Percentiles rank a stretch among this genome's conserved stretches.
These are phyloP conservation scores for Ogataea angusta DNA, from an alignment of 805 yeast species.

Conservation along the genomic window DNA sequence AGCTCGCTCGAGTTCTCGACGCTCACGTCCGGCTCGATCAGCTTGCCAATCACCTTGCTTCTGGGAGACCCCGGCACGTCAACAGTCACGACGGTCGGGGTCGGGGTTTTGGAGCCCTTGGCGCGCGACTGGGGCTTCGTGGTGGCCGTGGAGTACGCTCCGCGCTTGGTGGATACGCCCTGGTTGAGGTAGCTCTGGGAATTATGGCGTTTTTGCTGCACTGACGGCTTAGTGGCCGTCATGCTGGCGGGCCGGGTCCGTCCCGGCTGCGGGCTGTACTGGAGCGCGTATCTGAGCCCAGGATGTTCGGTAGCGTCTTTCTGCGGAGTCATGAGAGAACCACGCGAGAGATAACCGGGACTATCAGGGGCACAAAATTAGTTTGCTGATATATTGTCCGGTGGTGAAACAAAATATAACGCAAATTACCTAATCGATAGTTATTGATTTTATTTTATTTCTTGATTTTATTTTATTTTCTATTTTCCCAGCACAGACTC, in stretches of 20 bases:
- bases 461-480: background rate
- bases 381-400: background rate
- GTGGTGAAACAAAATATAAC: background rate
- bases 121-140: slow-evolving; percentile 4
- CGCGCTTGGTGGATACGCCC: slow-evolving; percentile 24
- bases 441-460: background rate
- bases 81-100: slow-evolving; percentile 19
- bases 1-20: slow-evolving; percentile 26
- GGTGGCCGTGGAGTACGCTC: slow-evolving; percentile 10
- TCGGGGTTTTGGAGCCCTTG: slow-evolving; percentile 20
- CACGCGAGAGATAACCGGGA: background rate
- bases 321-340: slow-evolving; percentile 4
- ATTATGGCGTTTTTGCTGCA: slow-evolving; percentile 30
- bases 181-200: slow-evolving; percentile 28
- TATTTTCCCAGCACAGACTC: slow-evolving; percentile 12
- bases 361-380: background rate
- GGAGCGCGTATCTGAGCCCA: slow-evolving; percentile 2
- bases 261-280: slow-evolving; percentile 1
- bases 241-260: slow-evolving; percentile 18
- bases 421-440: background rate
- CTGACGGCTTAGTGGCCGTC: slow-evolving; percentile 20
- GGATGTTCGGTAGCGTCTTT: slow-evolving; percentile 2
- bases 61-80: slow-evolving; percentile 28
- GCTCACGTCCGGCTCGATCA: slow-evolving; percentile 25
- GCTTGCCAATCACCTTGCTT: slow-evolving; percentile 17